These are phyloP conservation scores for Pichia paraexigua DNA, from an alignment of 805 yeast species.

Conservation along the genomic window DNA sequence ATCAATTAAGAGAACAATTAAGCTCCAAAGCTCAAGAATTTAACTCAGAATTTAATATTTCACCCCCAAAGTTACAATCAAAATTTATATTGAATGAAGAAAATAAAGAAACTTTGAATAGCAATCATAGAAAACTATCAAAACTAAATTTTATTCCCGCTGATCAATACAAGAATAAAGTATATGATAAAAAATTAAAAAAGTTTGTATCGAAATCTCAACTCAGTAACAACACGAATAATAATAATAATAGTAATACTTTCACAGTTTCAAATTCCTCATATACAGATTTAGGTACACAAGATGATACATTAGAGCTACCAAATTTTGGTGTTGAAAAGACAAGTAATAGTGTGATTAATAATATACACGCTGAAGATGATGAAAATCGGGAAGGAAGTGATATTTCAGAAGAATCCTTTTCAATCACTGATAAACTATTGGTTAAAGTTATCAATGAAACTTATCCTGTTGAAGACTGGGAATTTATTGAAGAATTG, in stretches of 20 bases:
- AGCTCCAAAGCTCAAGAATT: not conserved
- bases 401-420: constrained; percentile 31
- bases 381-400: not conserved
- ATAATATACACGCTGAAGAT: not conserved
- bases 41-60: constrained; percentile 4
- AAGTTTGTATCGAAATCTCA: constrained; percentile 20
- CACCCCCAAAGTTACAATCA: constrained; percentile 2
- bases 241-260: not conserved
- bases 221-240: constrained; percentile 6
- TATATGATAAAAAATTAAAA: constrained; percentile 22
- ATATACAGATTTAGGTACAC: constrained; percentile 9
- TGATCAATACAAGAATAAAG: constrained; percentile 25
- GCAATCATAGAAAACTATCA: constrained; percentile 6
- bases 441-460: constrained; percentile 41
- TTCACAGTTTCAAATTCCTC: not conserved
- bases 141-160: constrained; percentile 27
- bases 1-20: constrained; percentile 3
- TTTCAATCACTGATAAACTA: constrained; percentile 37
- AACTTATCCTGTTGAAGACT: constrained; percentile 32
- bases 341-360: constrained; percentile 2
- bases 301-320: constrained; percentile 16
- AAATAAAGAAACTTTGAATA: not conserved
- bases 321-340: constrained; percentile 8
- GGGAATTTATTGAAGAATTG: constrained; percentile 36
- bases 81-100: not conserved